Evolutionary conservation across 2,329 filamentous ascomycete genomes (phyloP).

Genomic region (Arthrobotrys sphaeroides): DNA sequence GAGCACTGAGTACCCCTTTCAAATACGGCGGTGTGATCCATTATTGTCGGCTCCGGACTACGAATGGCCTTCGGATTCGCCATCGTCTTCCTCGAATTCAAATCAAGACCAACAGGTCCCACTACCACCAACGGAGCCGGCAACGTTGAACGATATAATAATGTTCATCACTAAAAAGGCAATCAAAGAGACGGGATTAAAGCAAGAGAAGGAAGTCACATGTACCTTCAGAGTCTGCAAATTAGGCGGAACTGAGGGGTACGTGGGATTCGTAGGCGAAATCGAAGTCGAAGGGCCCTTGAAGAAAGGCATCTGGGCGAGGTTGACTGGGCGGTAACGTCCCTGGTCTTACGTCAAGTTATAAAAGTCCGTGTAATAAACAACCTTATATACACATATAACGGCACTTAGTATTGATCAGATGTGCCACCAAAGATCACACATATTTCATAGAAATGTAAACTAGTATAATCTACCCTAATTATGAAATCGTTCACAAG

Average conservation of each 20-base stretch:
- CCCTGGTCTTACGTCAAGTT: background rate
- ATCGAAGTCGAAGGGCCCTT: background rate
- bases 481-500: constrained; percentile 6
- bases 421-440: too few species aligned
- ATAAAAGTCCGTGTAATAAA: too few species aligned
- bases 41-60: too few species aligned
- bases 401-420: too few species aligned
- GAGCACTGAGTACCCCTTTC: constrained; percentile 5
- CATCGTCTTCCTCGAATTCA: too few species aligned
- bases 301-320: background rate
- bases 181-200: background rate
- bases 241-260: background rate
- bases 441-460: constrained; percentile 8
- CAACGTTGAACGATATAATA: background rate
- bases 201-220: background rate
- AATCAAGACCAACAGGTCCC: too few species aligned
- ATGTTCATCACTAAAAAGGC: background rate
- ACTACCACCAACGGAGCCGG: background rate
- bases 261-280: background rate
- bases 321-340: background rate
- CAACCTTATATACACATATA: too few species aligned
- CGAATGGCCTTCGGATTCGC: too few species aligned
- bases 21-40: background rate
- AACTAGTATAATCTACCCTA: constrained; percentile 17
- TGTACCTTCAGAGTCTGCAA: background rate